phyloP scores from a whole-genome alignment of 108 stramenopile species.

The Cylindrotheca closterium region DNA sequence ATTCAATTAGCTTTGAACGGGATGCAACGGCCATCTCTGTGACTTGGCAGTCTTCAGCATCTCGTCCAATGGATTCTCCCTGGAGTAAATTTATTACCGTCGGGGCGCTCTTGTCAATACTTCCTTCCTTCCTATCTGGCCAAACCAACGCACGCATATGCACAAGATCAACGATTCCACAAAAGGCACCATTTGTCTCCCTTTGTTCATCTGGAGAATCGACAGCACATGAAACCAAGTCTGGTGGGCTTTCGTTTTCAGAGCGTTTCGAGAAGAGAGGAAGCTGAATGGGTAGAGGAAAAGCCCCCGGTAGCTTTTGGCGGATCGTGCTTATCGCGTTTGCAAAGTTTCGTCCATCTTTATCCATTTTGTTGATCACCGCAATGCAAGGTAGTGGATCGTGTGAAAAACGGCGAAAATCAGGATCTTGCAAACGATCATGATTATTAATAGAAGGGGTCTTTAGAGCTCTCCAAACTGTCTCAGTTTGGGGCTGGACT shows the following conservation, averaged over 20 bases:
- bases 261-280: conserved; percentile 57
- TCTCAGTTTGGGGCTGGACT: conserved; percentile 97
- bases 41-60: conserved; percentile 37
- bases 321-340: conserved; percentile 73
- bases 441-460: conserved; percentile 59
- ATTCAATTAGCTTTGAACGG: conserved; percentile 57
- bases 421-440: conserved; percentile 9
- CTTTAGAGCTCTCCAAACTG: conserved; percentile 94
- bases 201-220: no score
- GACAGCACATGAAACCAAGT: conserved; percentile 4
- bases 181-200: conserved; percentile 73
- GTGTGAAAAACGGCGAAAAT: conserved; percentile 48
- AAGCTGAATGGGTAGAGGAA: conserved; percentile 72
- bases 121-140: conserved; percentile 46
- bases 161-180: conserved; percentile 91
- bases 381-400: conserved; percentile 90
- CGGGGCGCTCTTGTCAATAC: conserved; percentile 74
- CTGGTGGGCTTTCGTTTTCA: conserved; percentile 9
- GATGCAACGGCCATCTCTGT: conserved; percentile 54
- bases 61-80: conserved; percentile 25
- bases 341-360: conserved; percentile 91
- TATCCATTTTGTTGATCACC: conserved; percentile 98
- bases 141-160: conserved; percentile 92
- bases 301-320: conserved; percentile 73
- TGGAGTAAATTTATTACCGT: conserved; percentile 44